Base-by-base conservation (phyloP, 495 filamentous ascomycete species). In the Halenospora varia region DNA sequence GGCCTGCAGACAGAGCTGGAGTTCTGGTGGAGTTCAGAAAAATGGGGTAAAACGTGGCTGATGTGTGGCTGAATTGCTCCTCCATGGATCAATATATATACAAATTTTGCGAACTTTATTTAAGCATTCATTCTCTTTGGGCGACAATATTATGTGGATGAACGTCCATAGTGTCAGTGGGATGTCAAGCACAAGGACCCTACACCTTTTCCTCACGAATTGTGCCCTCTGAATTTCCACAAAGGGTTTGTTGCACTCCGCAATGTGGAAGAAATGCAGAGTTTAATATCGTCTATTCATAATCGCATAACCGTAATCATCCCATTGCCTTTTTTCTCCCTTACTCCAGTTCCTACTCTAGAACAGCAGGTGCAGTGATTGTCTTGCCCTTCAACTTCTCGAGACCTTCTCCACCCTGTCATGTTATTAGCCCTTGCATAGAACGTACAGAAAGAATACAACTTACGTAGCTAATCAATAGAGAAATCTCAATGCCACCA, bases 381-480 rank as follows among this genome's bases (percentile, higher is more conserved):
- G 85, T 83, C 66, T 85, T 81, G 48, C 82, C 87, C 60, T 83
- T 82, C 56, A 92, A 74, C 59, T 87, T 84, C 39, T 90, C 86
- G 15, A 98, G 81, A 50, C 92, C 92, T 73, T 98, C 94, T 61
- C 95, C 94, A 57, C 84, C 89, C 92, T 96, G 45, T 47, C 61
- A 51, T 53, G n/a, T 50, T 19, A 41, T 66, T 46, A 58, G 71
- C 77, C 67, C 76, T 71, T 51, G 53, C 47, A 53, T 26, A 62
- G 17, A 61, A 58, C 10, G 48, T 45, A 17, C 22, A n/a, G 39
- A 18, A 20, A 35, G 56, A n/a, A 41, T 9, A 49, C 41, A 58
- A 85, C 91, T 81, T 85, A 96, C 92, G 68, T 99, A 99, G 81
- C 91, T 96, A 66, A 93, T 87, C 69, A 96, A 74, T 19, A 95